A percentile compares a stretch with the other conserved stretches of the same genome.
Conservation (phyloP, 2,329 filamentous ascomycete genomes). For the Fusarium setosum region DNA sequence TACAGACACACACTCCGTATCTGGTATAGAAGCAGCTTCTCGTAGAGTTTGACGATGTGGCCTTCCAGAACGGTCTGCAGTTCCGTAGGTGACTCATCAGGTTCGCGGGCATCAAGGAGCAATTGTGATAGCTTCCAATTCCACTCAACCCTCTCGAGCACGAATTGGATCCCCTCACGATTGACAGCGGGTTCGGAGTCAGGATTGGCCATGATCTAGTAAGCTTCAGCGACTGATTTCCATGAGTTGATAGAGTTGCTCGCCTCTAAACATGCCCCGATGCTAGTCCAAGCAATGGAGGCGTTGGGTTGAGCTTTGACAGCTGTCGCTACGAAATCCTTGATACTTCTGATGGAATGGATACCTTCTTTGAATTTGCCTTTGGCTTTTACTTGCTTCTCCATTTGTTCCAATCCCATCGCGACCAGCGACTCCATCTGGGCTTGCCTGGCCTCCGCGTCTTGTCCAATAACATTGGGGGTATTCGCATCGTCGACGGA, state of each 20-base stretch:
- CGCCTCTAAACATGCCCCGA: background rate
- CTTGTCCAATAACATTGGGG: background rate
- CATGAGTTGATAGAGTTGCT: background rate
- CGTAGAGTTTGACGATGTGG: background rate
- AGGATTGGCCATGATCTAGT: constrained; percentile 1
- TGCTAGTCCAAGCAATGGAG: constrained; percentile 6
- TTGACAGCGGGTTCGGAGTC: background rate
- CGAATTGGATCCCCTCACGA: constrained; percentile 1
- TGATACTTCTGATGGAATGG: background rate
- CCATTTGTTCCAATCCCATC: background rate
- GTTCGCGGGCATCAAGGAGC: background rate
- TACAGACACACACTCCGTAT: constrained; percentile 5
- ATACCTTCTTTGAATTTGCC: background rate
- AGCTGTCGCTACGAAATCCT: background rate
- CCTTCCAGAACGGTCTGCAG: background rate
- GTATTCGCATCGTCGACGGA: background rate
- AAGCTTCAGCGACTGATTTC: background rate
- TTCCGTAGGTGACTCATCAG: background rate
- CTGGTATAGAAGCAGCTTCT: background rate
- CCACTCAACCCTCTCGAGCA: constrained; percentile 4
- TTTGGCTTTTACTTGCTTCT: background rate
- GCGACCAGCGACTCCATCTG: constrained; percentile 1
- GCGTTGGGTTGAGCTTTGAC: background rate
- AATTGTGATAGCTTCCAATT: constrained; percentile 8
- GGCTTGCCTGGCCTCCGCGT: background rate